These are phyloP conservation scores for Sarocladium brachiariae DNA, from an alignment of 2,329 filamentous ascomycete genomes.

Conservation along the genomic window DNA sequence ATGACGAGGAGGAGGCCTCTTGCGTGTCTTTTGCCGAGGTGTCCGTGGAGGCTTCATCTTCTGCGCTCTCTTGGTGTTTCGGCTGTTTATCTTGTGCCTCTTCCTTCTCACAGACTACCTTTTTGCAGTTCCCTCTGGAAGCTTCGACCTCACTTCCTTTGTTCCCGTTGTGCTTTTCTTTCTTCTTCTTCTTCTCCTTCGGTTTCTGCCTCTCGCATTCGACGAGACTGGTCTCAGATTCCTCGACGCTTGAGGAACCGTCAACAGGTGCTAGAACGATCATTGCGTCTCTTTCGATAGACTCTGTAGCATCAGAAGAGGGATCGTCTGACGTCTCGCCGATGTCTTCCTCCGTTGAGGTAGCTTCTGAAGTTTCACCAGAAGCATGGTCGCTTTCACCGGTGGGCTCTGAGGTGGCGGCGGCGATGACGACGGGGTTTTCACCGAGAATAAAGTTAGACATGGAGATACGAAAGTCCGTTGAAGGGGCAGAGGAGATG, in stretches of 20 bases:
- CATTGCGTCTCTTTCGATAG: background rate
- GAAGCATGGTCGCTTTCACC: background rate
- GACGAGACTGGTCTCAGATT: background rate
- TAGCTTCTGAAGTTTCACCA: background rate
- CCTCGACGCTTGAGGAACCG: background rate
- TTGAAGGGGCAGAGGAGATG: background rate
- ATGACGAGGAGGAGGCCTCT: background rate
- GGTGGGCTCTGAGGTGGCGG: background rate
- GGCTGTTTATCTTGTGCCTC: background rate
- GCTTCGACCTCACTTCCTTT: too few relatives aligned
- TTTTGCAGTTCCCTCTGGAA: background rate
- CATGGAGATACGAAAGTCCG: background rate
- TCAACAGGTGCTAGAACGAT: background rate
- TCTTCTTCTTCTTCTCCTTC: background rate
- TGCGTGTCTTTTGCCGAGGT: background rate
- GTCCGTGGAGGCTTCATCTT: background rate
- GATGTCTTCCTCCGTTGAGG: background rate
- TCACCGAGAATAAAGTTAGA: background rate
- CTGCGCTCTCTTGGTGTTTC: background rate
- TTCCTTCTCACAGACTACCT: background rate
- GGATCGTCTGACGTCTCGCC: background rate
- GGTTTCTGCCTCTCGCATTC: background rate
- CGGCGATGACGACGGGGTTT: background rate
- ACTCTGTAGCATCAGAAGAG: background rate
- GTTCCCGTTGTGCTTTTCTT: too few relatives aligned